Evolutionary conservation across 108 stramenopile genomes (phyloP).

Genomic region (Seminavis robusta): DNA sequence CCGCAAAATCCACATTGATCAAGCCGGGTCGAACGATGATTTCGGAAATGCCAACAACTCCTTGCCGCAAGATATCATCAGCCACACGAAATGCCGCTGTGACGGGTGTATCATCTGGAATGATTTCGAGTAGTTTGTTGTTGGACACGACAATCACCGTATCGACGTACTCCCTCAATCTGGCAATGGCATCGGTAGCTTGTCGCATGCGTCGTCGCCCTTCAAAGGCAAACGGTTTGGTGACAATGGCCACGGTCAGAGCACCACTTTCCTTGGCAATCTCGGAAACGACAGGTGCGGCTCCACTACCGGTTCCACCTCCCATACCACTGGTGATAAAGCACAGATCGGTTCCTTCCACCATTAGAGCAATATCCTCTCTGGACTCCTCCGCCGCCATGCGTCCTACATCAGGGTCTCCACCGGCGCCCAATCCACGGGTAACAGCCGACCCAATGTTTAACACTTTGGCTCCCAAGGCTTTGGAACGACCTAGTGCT

Average conservation of each 20-base stretch:
- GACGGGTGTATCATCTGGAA: conserved; percentile 88
- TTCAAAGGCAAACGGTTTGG: conserved; percentile 83
- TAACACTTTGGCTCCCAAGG: conserved; percentile 51
- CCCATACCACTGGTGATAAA: conserved; percentile 90
- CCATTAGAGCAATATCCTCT: conserved; percentile 66
- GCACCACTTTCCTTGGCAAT: conserved; percentile 63
- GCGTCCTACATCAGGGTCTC: conserved; percentile 82
- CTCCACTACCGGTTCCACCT: conserved; percentile 87
- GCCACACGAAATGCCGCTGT: conserved; percentile 88
- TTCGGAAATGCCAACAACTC: conserved; percentile 90
- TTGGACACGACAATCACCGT: conserved; percentile 92
- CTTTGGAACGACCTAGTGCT: conserved; percentile 66
- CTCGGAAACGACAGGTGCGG: conserved; percentile 76
- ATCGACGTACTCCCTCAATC: conserved; percentile 75
- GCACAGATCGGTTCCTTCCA: conserved; percentile 80
- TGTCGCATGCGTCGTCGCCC: conserved; percentile 84
- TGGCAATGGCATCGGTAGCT: conserved; percentile 76
- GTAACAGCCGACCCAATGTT: conserved; percentile 85
- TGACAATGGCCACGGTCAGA: conserved; percentile 76
- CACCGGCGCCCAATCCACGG: conserved; percentile 88
- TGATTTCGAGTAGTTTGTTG: conserved; percentile 90
- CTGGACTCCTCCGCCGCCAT: conserved; percentile 81
- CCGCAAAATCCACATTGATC: conserved; percentile 94
- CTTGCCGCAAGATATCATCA: conserved; percentile 90
- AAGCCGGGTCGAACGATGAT: conserved; percentile 89